Evolutionary conservation across 805 yeast genomes (phyloP).

Genomic region (Barnettozyma wickerhamii): DNA sequence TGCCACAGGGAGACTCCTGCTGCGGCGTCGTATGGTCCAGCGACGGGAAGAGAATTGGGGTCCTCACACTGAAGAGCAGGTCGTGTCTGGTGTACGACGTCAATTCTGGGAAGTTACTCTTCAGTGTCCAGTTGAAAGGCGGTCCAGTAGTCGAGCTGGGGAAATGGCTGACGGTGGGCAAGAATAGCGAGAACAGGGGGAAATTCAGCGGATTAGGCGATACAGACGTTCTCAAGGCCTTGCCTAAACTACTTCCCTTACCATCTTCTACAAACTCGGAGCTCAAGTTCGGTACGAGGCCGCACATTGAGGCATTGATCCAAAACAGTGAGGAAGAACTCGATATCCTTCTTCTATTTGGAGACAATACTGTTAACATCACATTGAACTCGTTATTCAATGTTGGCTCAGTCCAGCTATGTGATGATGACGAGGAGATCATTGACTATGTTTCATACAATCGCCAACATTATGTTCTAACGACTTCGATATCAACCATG

Average conservation of each 20-base stretch:
- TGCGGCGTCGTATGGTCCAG: conserved; percentile 30
- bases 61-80: conserved; percentile 39
- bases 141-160: conserved; percentile 13
- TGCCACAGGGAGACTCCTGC: conserved; percentile 1
- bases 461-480: conserved; percentile 16
- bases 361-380: conserved; percentile 23
- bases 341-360: conserved; percentile 26
- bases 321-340: conserved; percentile 18
- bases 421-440: conserved; percentile 19
- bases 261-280: conserved; percentile 18
- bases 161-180: conserved; percentile 10
- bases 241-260: conserved; percentile 35
- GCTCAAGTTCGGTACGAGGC: conserved; percentile 22
- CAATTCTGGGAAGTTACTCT: conserved; percentile 39
- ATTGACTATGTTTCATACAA: conserved; percentile 10
- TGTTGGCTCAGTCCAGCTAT: conserved; percentile 21
- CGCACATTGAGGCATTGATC: conserved; percentile 27
- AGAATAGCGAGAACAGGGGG: not conserved
- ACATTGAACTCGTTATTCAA: conserved; percentile 31
- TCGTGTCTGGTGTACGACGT: conserved; percentile 42
- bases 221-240: conserved; percentile 27
- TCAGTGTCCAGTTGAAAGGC: conserved; percentile 12
- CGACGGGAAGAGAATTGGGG: conserved; percentile 39
- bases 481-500: conserved; percentile 21
- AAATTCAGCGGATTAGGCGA: conserved; percentile 26